Base-by-base conservation (phyloP, 1,284 basidiomycete genomes). In the Malassezia japonica region DNA sequence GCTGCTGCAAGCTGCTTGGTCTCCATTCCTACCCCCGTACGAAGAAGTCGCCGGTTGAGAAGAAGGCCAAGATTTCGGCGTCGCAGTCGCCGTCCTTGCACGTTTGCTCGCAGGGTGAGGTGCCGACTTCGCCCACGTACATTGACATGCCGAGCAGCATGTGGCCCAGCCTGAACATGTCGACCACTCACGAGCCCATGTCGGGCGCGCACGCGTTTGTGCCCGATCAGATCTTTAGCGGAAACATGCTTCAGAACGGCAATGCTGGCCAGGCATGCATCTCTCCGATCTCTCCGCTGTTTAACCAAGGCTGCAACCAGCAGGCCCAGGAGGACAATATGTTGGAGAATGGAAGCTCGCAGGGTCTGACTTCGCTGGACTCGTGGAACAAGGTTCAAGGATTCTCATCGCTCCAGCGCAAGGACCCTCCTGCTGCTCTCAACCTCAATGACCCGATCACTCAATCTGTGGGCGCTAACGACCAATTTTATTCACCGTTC, bases 1-100 rank as follows among this genome's bases (percentile, higher is more conserved):
- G 51, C 9, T 54, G 51, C 39, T 54, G 51, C 39, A 54, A 54
- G 41, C 43, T 54, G 6, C 35, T 54, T 18, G 46, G 46, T 2
- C 32, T 54, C 6, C 46, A 48, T 40, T 24, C 45, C 31, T 27
- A 48, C 31, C 39, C 46, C 6, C 44, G 45, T 24, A 25, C 18
- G 12, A 53, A 42, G 20, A 41, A 37, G 28, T 12, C 39, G 12
- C 16, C 20, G 2, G 10, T 27, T n/a, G 27, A n/a, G 16, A 42
- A 16, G 3, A 25, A 25, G 40, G n/a, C n/a, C 23, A n/a, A 27
- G 12, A 4, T 7, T 18, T 10, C 15, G 9, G 8, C 4, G 3
- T 23, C 7, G 13, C 10, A 18, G 12, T 10, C 13, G 9, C 25
- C 9, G 20, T 36, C 23, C 20, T 9, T 3, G 35, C 12, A 24